Conservation (phyloP, 352 stramenopile genomes). For the Globisporangium irregulare region DNA sequence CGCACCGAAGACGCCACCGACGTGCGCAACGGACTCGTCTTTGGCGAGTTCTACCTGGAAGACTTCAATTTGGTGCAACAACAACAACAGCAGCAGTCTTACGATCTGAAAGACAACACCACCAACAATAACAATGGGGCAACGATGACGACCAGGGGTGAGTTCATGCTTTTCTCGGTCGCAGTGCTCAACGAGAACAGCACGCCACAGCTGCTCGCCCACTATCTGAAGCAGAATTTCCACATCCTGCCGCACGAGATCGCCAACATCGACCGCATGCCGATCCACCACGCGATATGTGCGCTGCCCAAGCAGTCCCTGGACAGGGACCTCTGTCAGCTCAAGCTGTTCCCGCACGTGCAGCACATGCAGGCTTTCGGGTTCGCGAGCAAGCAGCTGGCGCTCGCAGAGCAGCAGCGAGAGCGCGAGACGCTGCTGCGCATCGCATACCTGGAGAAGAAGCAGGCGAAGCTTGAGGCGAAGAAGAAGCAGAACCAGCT, state of each 20-base stretch:
- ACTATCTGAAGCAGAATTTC: constrained; percentile 80
- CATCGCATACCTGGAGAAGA: constrained; percentile 50
- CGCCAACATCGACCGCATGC: constrained; percentile 24
- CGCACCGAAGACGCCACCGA: constrained; percentile 57
- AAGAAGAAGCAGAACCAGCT: constrained; percentile 38
- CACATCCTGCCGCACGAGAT: constrained; percentile 31
- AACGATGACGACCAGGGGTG: constrained; percentile 11
- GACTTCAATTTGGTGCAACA: constrained; percentile 51
- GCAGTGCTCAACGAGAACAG: constrained; percentile 51
- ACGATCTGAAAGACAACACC: background rate
- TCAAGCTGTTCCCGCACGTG: constrained; percentile 51
- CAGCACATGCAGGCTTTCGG: constrained; percentile 54
- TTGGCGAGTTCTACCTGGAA: constrained; percentile 59
- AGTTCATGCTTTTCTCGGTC: constrained; percentile 73
- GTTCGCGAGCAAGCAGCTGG: constrained; percentile 32
- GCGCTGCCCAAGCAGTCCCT: constrained; percentile 36
- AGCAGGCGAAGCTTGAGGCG: constrained; percentile 39
- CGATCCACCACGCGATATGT: constrained; percentile 21
- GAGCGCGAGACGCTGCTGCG: constrained; percentile 54
- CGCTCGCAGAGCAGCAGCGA: constrained; percentile 38
- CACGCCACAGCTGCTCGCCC: constrained; percentile 54
- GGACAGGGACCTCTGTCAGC: constrained; percentile 49
- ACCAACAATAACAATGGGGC: background rate
- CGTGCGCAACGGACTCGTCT: constrained; percentile 55
- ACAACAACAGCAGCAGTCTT: background rate